Evolutionary conservation across 1,139 yeast genomes (phyloP), one percentile per base, ranked within the genome.

Genomic region (Wickerhamomyces sp.): DNA sequence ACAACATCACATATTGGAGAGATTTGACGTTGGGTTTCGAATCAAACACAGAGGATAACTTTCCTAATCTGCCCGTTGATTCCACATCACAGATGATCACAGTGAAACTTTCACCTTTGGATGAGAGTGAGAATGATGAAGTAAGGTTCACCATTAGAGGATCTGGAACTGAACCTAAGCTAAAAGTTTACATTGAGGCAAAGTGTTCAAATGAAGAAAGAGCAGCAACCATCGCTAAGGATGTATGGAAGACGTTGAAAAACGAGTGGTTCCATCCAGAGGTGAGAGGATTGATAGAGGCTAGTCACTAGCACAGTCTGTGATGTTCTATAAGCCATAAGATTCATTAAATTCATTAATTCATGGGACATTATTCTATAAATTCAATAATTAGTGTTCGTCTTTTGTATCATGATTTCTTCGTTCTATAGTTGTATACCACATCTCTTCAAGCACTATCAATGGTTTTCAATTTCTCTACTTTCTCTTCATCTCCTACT

Each of bases 141-240:
- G 76, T 87, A 2, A 64, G 95, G 28, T 81, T 89, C 55, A 89
- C 97, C 0, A 78, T 86, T 33, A 70, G 98, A 33, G 96, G 97
- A 0, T 86, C 96, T 5, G 98, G 98, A 9, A 91, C 98, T 0
- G 98, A 91, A 55, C 97, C 97, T 4, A 91, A 91, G 54, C 65
- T 91, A 42, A 91, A 91, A 58, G 86, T 89, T 1, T 91, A 91
- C 59, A 80, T 91, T 28, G 97, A 91, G 55, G 95, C 94, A 0
- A 61, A 59, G 26, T 71, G 85, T 0, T 39, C 45, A 1, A 47
- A 55, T 10, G 81, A 71, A 31, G 52, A 46, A 2, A 49, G 55
- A 6, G 86, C 96, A 0, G 42, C 49, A 2, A 45, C 36, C 1
- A 54, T 81, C 11, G 91, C 95, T 0, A 58, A 59, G 11, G 59